Evolutionary conservation across 495 filamentous ascomycete species (phyloP).

Genomic region (Penicillium parvum): DNA sequence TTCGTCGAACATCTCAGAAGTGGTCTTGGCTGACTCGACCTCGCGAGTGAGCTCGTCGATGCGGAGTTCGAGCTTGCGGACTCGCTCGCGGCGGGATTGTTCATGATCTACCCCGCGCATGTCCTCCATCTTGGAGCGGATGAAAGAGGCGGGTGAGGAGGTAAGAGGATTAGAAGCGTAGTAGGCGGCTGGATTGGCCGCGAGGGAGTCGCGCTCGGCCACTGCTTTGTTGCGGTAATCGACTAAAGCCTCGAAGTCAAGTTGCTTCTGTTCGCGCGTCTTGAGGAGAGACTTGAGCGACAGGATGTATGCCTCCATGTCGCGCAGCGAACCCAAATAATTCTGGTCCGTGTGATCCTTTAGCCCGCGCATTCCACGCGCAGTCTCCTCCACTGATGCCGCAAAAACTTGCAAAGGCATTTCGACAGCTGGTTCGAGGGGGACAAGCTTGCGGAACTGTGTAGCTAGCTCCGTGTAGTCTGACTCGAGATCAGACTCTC

Average conservation of each 20-base stretch:
- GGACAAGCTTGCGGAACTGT: slow-evolving; percentile 89
- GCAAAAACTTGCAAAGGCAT: slow-evolving; percentile 77
- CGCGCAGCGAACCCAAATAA: slow-evolving; percentile 83
- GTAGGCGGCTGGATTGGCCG: slow-evolving; percentile 54
- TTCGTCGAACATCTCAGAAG: slow-evolving; percentile 85
- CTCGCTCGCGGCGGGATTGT: slow-evolving; percentile 76
- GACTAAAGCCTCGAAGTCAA: slow-evolving; percentile 92
- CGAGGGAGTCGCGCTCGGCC: slow-evolving; percentile 81
- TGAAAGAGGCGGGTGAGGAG: slow-evolving; percentile 74
- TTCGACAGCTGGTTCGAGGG: slow-evolving; percentile 84
- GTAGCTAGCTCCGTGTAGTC: slow-evolving; percentile 86
- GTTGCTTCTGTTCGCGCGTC: slow-evolving; percentile 92
- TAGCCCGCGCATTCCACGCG: slow-evolving; percentile 64
- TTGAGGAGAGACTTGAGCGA: slow-evolving; percentile 84
- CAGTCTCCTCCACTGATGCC: slow-evolving; percentile 76
- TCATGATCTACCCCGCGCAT: slow-evolving; percentile 96
- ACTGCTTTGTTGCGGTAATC: slow-evolving; percentile 91
- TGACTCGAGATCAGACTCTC: slow-evolving; percentile 81
- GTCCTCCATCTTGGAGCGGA: slow-evolving; percentile 93
- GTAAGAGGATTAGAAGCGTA: slow-evolving; percentile 56
- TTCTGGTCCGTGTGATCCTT: slow-evolving; percentile 94
- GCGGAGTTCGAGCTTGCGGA: slow-evolving; percentile 82
- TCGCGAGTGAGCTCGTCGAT: slow-evolving; percentile 87
- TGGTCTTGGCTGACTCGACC: slow-evolving; percentile 78
- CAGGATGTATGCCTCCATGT: slow-evolving; percentile 88